Percentiles rank a stretch among this genome's conserved stretches.
Conservation (phyloP, 2,329 filamentous ascomycete species). For the Pseudogymnoascus sp. region DNA sequence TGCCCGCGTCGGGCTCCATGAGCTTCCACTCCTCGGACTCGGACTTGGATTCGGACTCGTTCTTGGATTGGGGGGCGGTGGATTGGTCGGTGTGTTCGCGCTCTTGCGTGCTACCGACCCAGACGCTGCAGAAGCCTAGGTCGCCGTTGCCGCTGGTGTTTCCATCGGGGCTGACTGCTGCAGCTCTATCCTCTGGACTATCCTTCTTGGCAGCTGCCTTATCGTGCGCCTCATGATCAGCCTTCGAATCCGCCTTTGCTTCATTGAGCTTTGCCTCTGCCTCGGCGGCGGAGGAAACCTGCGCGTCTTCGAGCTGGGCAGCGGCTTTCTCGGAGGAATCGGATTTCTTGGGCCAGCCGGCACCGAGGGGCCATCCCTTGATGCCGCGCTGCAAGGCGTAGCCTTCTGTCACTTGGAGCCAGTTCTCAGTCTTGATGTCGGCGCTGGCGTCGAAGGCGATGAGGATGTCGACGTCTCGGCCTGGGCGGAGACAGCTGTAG, state of each 20-base stretch:
- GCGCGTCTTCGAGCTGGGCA: conserved; percentile 58
- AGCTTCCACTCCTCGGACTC: conserved; percentile 62
- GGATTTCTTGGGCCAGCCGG: conserved; percentile 74
- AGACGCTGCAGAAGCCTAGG: conserved; percentile 86
- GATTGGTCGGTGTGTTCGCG: conserved; percentile 38
- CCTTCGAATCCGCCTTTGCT: conserved; percentile 37
- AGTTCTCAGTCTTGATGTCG: conserved; percentile 89
- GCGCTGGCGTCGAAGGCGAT: conserved; percentile 83
- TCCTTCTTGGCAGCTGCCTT: conserved; percentile 24
- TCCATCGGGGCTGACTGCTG: conserved; percentile 20
- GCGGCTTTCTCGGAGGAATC: conserved; percentile 52
- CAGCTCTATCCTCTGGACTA: conserved; percentile 12
- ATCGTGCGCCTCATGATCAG: conserved; percentile 33
- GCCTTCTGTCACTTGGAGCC: conserved; percentile 88
- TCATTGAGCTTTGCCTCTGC: conserved; percentile 55
- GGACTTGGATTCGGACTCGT: conserved; percentile 41
- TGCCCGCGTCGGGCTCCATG: conserved; percentile 69
- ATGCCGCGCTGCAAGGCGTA: conserved; percentile 85
- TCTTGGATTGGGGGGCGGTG: conserved; percentile 18
- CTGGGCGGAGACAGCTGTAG: conserved; percentile 83
- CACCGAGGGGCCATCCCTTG: conserved; percentile 88
- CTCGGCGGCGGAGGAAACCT: conserved; percentile 47
- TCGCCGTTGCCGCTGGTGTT: conserved; percentile 43
- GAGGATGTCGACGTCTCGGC: conserved; percentile 79
- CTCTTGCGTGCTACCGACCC: conserved; percentile 81